phyloP scores from a whole-genome alignment of 1,139 yeast genomes.

The Magnusiomyces tetraspermus region DNA sequence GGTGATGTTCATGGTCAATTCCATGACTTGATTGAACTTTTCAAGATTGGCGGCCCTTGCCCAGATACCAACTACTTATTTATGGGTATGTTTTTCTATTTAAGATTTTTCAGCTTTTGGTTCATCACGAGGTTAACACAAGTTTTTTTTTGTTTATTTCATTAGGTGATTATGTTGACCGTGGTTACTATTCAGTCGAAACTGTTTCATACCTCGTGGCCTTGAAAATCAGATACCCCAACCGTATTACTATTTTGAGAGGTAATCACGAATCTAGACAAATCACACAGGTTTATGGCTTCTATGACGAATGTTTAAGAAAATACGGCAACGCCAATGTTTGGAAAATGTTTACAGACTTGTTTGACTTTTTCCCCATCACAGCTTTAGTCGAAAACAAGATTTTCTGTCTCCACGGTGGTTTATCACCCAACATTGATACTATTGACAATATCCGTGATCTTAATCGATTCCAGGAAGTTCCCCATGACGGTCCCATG shows the following conservation, averaged over 20 bases:
- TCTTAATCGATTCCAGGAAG: constrained; percentile 79
- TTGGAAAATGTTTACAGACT: constrained; percentile 86
- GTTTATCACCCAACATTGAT: constrained; percentile 79
- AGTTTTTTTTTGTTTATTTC: too few relatives aligned
- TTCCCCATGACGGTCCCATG: constrained; percentile 96
- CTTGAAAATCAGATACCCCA: constrained; percentile 77
- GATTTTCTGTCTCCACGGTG: constrained; percentile 80
- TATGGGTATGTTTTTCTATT: constrained; percentile 37
- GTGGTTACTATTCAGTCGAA: constrained; percentile 87
- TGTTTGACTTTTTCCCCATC: constrained; percentile 79
- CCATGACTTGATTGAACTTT: constrained; percentile 75
- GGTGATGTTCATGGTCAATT: constrained; percentile 94
- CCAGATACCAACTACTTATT: constrained; percentile 66
- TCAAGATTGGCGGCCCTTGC: constrained; percentile 70
- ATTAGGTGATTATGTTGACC: constrained; percentile 81
- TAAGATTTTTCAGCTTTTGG: too few relatives aligned
- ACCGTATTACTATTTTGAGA: constrained; percentile 67
- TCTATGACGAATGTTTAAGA: constrained; percentile 84
- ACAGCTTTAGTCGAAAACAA: constrained; percentile 75
- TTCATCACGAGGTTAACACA: too few relatives aligned
- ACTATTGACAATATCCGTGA: constrained; percentile 73
- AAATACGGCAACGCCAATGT: constrained; percentile 87
- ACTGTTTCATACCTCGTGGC: constrained; percentile 59
- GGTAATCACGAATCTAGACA: constrained; percentile 95
- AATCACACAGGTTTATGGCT: constrained; percentile 88